phyloP scores from a whole-genome alignment of 2,329 filamentous ascomycete species.

The Aspergillus ruber region DNA sequence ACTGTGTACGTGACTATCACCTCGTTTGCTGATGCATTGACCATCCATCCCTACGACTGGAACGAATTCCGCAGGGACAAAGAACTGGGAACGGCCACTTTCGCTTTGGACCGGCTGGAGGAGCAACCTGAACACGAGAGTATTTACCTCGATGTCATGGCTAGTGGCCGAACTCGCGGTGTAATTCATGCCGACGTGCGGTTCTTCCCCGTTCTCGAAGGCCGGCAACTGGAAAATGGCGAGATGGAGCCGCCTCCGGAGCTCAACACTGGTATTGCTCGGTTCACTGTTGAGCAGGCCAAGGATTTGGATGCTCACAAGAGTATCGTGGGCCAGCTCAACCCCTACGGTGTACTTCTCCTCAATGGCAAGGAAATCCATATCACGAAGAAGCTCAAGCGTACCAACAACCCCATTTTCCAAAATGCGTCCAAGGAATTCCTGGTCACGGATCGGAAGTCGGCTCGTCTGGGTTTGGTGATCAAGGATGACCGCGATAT shows the following conservation, averaged over 20 bases:
- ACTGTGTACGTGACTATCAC: slow-evolving; percentile 93
- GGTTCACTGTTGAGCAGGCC: slow-evolving; percentile 89
- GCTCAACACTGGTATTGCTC: slow-evolving; percentile 85
- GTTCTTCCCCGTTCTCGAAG: slow-evolving; percentile 89
- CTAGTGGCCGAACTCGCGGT: slow-evolving; percentile 78
- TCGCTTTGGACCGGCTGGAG: slow-evolving; percentile 76
- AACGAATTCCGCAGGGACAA: slow-evolving; percentile 97
- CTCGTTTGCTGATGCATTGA: slow-evolving; percentile 80
- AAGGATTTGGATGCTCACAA: slow-evolving; percentile 92
- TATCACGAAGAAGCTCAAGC: slow-evolving; percentile 84
- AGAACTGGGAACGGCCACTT: slow-evolving; percentile 81
- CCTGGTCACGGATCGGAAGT: slow-evolving; percentile 87
- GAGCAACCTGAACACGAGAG: slow-evolving; percentile 73
- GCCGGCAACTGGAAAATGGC: slow-evolving; percentile 61
- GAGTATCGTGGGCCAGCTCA: slow-evolving; percentile 84
- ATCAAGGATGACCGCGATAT: slow-evolving; percentile 95
- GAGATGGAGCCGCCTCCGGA: slow-evolving; percentile 75
- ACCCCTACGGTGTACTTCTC: slow-evolving; percentile 80
- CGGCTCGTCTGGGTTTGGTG: slow-evolving; percentile 80
- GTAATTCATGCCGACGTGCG: slow-evolving; percentile 73
- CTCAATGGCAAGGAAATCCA: slow-evolving; percentile 91
- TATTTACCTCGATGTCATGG: slow-evolving; percentile 73
- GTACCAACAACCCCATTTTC: slow-evolving; percentile 96
- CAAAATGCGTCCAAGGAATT: slow-evolving; percentile 88
- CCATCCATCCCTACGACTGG: slow-evolving; percentile 80